These are phyloP conservation scores for Isatis tinctoria DNA, from an alignment of 345 rosid genomes.

Conservation along the genomic window DNA sequence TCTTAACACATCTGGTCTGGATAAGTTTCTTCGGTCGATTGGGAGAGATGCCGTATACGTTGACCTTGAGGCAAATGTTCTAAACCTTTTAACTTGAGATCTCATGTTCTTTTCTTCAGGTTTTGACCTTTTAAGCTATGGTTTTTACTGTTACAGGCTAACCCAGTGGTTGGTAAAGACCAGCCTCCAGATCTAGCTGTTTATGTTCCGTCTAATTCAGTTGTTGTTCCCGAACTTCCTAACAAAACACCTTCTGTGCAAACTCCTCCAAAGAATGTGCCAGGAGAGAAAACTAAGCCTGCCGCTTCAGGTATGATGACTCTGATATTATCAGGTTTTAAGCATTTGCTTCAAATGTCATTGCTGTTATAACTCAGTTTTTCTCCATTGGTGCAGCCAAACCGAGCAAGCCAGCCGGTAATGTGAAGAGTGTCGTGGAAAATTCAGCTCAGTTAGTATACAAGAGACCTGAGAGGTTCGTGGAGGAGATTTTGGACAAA, in stretches of 20 bases:
- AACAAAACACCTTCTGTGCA: constrained; percentile 35
- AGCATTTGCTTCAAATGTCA: not conserved
- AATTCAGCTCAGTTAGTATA: constrained; percentile 30
- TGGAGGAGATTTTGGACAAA: constrained; percentile 63
- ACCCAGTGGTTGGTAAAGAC: constrained; percentile 82
- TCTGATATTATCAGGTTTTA: not conserved
- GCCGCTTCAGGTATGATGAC: constrained; percentile 44
- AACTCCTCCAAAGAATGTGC: constrained; percentile 28
- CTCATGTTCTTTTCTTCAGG: not conserved
- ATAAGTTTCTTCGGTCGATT: constrained; percentile 70
- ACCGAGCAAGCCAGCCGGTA: constrained; percentile 38
- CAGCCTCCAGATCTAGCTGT: constrained; percentile 88
- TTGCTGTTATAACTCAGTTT: not conserved
- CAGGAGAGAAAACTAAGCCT: constrained; percentile 40
- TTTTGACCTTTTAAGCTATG: not conserved
- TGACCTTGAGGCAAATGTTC: constrained; percentile 65
- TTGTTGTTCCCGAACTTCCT: constrained; percentile 46
- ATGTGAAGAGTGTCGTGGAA: constrained; percentile 35
- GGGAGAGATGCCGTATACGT: constrained; percentile 61
- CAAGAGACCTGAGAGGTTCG: constrained; percentile 53
- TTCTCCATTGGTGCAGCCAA: constrained; percentile 45
- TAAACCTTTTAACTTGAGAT: not conserved
- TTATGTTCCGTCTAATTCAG: constrained; percentile 63
- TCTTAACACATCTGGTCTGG: constrained; percentile 53
- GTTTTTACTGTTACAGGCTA: constrained; percentile 50